These are phyloP conservation scores for Ceratonia siliqua DNA, from an alignment of 306 rosid genomes.

Conservation along the genomic window DNA sequence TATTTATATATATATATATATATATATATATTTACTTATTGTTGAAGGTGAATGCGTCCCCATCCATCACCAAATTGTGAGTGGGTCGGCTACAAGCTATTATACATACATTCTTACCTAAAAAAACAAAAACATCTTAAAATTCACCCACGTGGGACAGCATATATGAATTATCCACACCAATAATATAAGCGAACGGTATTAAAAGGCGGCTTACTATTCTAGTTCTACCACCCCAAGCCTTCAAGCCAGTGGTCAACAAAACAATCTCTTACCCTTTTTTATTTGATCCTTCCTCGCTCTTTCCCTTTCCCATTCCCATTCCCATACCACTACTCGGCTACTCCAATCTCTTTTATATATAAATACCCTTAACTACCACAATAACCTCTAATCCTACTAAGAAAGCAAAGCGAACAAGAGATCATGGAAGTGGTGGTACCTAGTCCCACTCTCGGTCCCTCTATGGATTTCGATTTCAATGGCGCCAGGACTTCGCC, in stretches of 20 bases:
- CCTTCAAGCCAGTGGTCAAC: conserved; percentile 38
- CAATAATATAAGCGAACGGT: conserved; percentile 22
- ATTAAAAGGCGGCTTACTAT: conserved; percentile 47
- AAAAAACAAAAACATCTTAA: background rate
- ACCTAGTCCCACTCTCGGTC: conserved; percentile 42
- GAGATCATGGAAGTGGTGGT: conserved; percentile 62
- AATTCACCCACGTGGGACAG: background rate
- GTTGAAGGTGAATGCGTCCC: background rate
- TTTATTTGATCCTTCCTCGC: conserved; percentile 22
- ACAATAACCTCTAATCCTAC: conserved; percentile 12
- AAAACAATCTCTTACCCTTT: conserved; percentile 29
- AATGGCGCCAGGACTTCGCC: conserved; percentile 49
- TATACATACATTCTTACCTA: conserved; percentile 28
- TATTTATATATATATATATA: no score
- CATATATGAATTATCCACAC: background rate
- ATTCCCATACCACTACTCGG: no score
- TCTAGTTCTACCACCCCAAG: background rate
- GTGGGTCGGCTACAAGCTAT: conserved; percentile 6
- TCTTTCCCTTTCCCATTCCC: conserved; percentile 27
- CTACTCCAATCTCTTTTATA: background rate
- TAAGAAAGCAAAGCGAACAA: conserved; percentile 6
- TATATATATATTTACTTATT: no score
- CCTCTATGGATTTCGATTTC: conserved; percentile 49
- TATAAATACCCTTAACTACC: conserved; percentile 20
- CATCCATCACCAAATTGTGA: no score